phyloP scores from a whole-genome alignment of 805 yeast species.

The Wickerhamiella galacta region DNA sequence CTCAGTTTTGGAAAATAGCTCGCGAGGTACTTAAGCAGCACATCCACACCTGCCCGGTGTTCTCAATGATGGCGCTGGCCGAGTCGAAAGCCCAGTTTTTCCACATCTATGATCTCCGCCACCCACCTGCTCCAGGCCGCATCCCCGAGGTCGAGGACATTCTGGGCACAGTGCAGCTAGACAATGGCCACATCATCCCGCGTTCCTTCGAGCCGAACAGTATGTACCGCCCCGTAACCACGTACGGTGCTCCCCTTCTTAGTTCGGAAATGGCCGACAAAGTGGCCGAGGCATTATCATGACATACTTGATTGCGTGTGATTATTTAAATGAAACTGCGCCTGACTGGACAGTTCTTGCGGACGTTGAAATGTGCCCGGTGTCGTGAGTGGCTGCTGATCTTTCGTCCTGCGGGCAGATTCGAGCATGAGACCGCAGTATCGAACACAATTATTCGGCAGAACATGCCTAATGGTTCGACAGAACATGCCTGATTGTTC shows the following conservation, averaged over 20 bases:
- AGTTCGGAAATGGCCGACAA: conserved; percentile 34
- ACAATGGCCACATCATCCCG: conserved; percentile 37
- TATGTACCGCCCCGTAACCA: conserved; percentile 37
- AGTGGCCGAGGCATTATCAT: conserved; percentile 22
- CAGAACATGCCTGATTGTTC: no score
- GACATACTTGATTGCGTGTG: not conserved
- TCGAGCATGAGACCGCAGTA: no score
- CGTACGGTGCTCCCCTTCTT: conserved; percentile 34
- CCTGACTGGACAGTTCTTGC: not conserved
- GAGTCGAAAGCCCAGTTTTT: conserved; percentile 33
- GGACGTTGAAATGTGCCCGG: no score
- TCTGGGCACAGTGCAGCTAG: conserved; percentile 52
- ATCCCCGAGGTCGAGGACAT: conserved; percentile 56
- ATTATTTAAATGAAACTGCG: not conserved
- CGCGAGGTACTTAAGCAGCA: conserved; percentile 13
- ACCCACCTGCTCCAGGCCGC: conserved; percentile 45
- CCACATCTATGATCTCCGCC: conserved; percentile 60
- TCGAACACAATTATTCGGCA: no score
- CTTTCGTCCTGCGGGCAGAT: not conserved
- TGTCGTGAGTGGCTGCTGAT: not conserved
- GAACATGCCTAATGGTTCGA: no score
- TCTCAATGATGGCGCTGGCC: conserved; percentile 18
- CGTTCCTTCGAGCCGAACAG: conserved; percentile 40
- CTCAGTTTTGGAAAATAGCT: conserved; percentile 13
- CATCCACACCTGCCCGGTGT: conserved; percentile 18